Evolutionary conservation across 257 asterid species (phyloP).

Genomic region (Mentha longifolia): DNA sequence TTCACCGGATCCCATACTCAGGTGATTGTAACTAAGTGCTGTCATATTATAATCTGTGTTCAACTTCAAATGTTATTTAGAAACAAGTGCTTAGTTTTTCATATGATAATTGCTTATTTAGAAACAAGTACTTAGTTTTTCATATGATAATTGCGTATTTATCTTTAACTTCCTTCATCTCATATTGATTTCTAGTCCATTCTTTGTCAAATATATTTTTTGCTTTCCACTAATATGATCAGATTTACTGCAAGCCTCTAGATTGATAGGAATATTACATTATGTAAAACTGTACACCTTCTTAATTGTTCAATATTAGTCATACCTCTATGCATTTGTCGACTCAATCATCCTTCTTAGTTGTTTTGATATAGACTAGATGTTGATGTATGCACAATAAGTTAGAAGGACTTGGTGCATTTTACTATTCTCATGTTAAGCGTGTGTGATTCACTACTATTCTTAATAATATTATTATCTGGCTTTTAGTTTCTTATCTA

Average conservation of each 20-base stretch:
- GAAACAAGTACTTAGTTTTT: too few relatives aligned
- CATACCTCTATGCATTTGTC: too few relatives aligned
- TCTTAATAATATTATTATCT: too few relatives aligned
- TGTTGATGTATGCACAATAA: too few relatives aligned
- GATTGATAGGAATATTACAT: too few relatives aligned
- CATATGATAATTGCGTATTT: neutral
- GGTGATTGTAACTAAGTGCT: slow-evolving; percentile 53
- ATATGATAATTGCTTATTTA: too few relatives aligned
- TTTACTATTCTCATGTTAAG: neutral
- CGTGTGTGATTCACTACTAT: neutral
- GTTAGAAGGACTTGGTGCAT: neutral
- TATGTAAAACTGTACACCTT: too few relatives aligned
- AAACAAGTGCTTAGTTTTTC: neutral
- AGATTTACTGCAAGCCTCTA: too few relatives aligned
- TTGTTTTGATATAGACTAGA: too few relatives aligned
- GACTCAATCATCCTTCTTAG: too few relatives aligned
- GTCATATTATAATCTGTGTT: neutral
- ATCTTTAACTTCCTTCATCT: neutral
- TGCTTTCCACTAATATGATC: neutral
- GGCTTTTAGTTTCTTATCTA: neutral
- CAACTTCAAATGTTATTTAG: slow-evolving; percentile 1
- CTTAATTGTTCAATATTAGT: too few relatives aligned
- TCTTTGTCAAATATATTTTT: slow-evolving; percentile 5
- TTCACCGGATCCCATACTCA: slow-evolving; percentile 99
- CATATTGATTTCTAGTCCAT: neutral